These are phyloP conservation scores for Fistulifera solaris DNA, from an alignment of 108 stramenopile genomes.

Conservation along the genomic window DNA sequence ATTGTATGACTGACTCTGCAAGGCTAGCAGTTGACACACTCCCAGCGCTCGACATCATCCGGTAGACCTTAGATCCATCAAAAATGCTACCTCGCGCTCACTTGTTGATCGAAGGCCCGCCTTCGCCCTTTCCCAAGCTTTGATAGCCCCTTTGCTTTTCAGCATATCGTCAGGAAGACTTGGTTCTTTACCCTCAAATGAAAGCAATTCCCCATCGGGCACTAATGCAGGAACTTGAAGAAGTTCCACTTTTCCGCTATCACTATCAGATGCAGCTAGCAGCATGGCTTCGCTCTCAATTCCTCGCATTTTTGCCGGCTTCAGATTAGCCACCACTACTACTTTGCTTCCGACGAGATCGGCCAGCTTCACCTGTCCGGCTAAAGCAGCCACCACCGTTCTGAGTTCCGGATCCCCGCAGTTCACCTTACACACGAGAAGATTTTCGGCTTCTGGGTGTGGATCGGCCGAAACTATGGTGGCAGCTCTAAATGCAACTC, in stretches of 20 bases:
- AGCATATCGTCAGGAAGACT: constrained; percentile 69
- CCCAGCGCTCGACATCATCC: constrained; percentile 54
- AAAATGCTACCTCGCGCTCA: constrained; percentile 48
- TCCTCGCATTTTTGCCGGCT: constrained; percentile 82
- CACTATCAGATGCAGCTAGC: constrained; percentile 59
- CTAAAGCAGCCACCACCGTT: constrained; percentile 76
- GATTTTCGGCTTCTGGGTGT: constrained; percentile 79
- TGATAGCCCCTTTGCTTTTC: constrained; percentile 83
- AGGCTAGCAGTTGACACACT: constrained; percentile 44
- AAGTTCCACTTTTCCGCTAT: constrained; percentile 57
- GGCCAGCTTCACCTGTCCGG: constrained; percentile 53
- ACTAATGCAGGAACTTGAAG: constrained; percentile 59
- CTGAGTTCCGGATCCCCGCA: constrained; percentile 49
- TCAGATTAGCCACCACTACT: constrained; percentile 73
- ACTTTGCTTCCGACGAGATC: constrained; percentile 54
- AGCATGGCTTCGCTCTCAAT: constrained; percentile 83
- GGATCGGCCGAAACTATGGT: constrained; percentile 64
- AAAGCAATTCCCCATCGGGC: constrained; percentile 66
- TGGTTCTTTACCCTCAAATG: constrained; percentile 55
- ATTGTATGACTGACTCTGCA: constrained; percentile 42
- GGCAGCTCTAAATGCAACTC: constrained; percentile 63
- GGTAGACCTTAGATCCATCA: constrained; percentile 24
- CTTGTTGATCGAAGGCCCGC: constrained; percentile 37
- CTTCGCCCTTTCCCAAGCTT: constrained; percentile 73
- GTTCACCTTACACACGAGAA: constrained; percentile 76